These are phyloP conservation scores for Podaxis carcinomalis DNA, from an alignment of 768 basidiomycete genomes.

Conservation along the genomic window DNA sequence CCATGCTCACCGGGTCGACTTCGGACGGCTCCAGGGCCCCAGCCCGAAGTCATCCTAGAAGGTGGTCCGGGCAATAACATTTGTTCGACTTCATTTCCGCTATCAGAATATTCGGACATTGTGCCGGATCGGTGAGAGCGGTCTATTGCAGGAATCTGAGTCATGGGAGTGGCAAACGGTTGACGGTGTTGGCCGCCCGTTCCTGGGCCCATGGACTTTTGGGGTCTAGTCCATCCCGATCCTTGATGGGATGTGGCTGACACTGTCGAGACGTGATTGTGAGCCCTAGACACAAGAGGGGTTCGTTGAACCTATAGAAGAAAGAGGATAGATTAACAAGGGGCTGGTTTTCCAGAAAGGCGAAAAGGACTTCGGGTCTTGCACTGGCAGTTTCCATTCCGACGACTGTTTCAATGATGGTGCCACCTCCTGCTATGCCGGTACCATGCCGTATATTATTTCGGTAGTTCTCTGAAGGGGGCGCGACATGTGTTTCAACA, in stretches of 20 bases:
- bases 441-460: conserved; percentile 11
- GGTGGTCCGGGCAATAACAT: conserved; percentile 37
- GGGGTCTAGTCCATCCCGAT: conserved; percentile 6
- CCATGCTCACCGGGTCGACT: conserved; percentile 4
- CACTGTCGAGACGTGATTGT: conserved; percentile 21
- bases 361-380: conserved; percentile 14
- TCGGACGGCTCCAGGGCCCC: background rate
- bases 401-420: conserved; percentile 34
- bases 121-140: conserved; percentile 38
- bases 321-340: background rate
- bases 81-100: conserved; percentile 70
- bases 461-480: conserved; percentile 3
- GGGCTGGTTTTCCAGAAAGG: background rate
- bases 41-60: conserved; percentile 11
- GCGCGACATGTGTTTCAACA: conserved; percentile 4
- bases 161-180: conserved; percentile 29
- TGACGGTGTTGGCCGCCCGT: conserved; percentile 40
- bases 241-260: conserved; percentile 18
- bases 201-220: background rate
- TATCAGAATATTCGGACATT: conserved; percentile 58
- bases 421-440: background rate
- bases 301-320: conserved; percentile 60
- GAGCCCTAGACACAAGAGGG: conserved; percentile 52
- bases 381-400: conserved; percentile 68
- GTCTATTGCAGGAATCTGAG: conserved; percentile 23